These are phyloP conservation scores for Suillus spraguei DNA, from an alignment of 768 basidiomycete genomes.

Conservation along the genomic window DNA sequence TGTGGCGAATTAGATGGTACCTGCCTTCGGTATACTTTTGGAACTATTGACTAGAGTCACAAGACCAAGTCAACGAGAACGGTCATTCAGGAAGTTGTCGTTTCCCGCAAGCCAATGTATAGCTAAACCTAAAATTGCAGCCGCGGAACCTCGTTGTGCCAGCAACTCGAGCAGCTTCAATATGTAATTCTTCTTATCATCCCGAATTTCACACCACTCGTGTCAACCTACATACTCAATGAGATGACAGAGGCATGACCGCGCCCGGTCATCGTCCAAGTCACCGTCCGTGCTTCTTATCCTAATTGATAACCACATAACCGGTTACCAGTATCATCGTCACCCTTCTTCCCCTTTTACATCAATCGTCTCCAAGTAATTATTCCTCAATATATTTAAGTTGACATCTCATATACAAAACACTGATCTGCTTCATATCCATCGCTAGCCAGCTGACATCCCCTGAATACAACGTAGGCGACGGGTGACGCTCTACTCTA, in stretches of 20 bases:
- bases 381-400: neutral
- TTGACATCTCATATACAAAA: neutral
- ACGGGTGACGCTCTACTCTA: neutral
- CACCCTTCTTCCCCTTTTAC: neutral
- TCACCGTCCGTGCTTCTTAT: neutral
- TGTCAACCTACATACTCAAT: neutral
- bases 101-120: no score
- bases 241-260: no score
- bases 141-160: neutral
- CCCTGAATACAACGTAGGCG: neutral
- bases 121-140: neutral
- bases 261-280: no score
- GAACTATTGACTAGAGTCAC: no score
- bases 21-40: no score
- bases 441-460: neutral
- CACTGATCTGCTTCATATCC: no score
- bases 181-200: neutral
- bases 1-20: no score
- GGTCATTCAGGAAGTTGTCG: neutral
- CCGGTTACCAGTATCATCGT: neutral
- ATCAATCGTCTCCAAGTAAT: neutral
- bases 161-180: neutral
- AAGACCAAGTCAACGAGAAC: neutral
- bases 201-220: neutral
- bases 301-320: neutral